Evolutionary conservation across 495 filamentous ascomycete species (phyloP).

Genomic region (Glutinoglossum americanum): DNA sequence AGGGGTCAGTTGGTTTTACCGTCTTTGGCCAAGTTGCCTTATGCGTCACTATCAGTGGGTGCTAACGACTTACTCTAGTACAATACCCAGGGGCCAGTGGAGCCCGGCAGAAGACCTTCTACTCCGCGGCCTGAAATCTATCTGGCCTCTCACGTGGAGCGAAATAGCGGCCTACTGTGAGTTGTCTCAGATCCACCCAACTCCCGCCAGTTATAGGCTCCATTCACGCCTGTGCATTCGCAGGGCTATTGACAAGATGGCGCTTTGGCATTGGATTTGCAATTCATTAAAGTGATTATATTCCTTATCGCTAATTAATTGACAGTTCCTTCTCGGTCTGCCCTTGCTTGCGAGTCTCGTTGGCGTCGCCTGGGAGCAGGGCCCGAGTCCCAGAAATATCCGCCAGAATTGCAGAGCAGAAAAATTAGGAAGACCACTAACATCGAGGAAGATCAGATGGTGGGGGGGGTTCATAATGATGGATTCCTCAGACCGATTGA

Average conservation of each 20-base stretch:
- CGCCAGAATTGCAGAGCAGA: slow-evolving; percentile 14
- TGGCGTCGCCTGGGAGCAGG: slow-evolving; percentile 22
- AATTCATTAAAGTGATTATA: background rate
- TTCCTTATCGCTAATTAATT: background rate
- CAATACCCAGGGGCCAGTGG: background rate
- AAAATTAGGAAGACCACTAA: slow-evolving; percentile 15
- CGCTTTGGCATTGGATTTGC: background rate
- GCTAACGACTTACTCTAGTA: background rate
- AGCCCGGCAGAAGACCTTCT: background rate
- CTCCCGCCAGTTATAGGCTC: background rate
- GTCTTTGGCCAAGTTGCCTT: background rate
- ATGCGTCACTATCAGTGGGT: background rate
- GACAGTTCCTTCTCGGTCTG: background rate
- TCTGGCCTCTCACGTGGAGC: background rate
- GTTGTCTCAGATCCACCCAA: background rate
- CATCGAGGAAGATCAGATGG: slow-evolving; percentile 26
- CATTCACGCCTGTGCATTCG: background rate
- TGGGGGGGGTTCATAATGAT: slow-evolving; percentile 30
- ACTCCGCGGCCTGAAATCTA: background rate
- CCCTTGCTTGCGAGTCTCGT: background rate
- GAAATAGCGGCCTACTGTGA: background rate
- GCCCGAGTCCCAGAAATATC: slow-evolving; percentile 6
- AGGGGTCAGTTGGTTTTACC: background rate
- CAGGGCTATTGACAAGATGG: background rate
- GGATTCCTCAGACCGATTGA: slow-evolving; percentile 24